A percentile compares a stretch with the other conserved stretches of the same genome.
phyloP scores from a whole-genome alignment of 208 protist species.

The Trypanosoma platydactyli region DNA sequence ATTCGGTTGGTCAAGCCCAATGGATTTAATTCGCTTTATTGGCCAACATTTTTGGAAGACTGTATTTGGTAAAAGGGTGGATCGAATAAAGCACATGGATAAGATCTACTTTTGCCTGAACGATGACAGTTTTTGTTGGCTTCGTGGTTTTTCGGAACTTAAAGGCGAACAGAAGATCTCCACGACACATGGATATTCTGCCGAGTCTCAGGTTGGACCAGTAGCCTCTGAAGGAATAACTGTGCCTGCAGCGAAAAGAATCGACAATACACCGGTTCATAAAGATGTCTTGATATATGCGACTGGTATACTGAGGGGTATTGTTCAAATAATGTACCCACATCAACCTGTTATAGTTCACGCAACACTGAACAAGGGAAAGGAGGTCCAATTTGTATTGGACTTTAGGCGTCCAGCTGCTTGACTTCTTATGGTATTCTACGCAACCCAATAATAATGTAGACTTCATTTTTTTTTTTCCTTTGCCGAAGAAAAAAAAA shows the following conservation, averaged over 20 bases:
- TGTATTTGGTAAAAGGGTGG: constrained; percentile 72
- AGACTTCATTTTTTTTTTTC: not conserved
- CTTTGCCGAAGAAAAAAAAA: not conserved
- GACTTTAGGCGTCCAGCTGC: constrained; percentile 39
- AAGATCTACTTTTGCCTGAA: constrained; percentile 59
- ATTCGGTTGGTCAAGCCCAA: constrained; percentile 48
- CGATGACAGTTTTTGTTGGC: constrained; percentile 63
- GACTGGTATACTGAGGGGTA: constrained; percentile 47
- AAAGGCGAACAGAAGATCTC: constrained; percentile 37
- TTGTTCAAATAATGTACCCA: constrained; percentile 43
- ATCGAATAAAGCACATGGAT: constrained; percentile 69
- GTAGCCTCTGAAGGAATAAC: constrained; percentile 1
- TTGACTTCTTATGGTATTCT: not conserved
- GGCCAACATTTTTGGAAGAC: constrained; percentile 68
- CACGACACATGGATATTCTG: constrained; percentile 27
- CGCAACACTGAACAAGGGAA: constrained; percentile 51
- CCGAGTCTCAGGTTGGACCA: constrained; percentile 15
- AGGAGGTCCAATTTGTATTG: constrained; percentile 68
- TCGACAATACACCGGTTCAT: constrained; percentile 28
- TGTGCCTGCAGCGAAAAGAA: constrained; percentile 1
- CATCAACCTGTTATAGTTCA: constrained; percentile 38
- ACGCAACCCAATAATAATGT: not conserved
- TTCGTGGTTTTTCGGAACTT: constrained; percentile 58
- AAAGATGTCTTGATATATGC: constrained; percentile 65
- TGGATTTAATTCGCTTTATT: constrained; percentile 67